phyloP scores from a whole-genome alignment of 1,284 basidiomycete species.

The Papiliotrema fonsecae region DNA sequence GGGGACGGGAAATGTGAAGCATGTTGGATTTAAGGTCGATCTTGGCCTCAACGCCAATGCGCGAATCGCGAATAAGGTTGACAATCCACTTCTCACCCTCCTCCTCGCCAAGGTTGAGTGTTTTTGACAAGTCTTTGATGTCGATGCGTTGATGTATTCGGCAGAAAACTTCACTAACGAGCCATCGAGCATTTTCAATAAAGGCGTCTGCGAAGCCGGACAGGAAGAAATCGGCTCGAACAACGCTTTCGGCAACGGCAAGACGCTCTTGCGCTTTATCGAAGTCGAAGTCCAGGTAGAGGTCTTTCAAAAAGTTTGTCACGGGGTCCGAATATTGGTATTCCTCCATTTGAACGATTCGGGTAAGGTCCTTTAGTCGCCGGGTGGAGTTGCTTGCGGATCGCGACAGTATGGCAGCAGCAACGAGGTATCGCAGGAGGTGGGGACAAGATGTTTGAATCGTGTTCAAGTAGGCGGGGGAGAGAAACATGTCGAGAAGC shows the following conservation, averaged over 20 bases:
- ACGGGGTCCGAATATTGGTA: slow-evolving; percentile 94
- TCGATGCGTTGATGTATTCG: slow-evolving; percentile 95
- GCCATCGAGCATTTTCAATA: slow-evolving; percentile 88
- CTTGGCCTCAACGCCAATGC: slow-evolving; percentile 92
- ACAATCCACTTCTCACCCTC: slow-evolving; percentile 99
- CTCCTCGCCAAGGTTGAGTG: slow-evolving; percentile 83
- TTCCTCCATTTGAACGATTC: slow-evolving; percentile 85
- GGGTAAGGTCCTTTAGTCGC: slow-evolving; percentile 78
- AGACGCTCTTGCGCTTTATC: slow-evolving; percentile 82
- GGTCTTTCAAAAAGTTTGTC: slow-evolving; percentile 85
- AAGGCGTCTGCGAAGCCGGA: slow-evolving; percentile 85
- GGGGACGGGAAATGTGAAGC: slow-evolving; percentile 88
- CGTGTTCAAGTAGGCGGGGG: slow-evolving; percentile 94
- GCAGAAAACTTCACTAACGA: slow-evolving; percentile 96
- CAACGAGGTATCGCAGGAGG: slow-evolving; percentile 90
- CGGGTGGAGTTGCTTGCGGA: slow-evolving; percentile 56
- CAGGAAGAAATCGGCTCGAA: slow-evolving; percentile 91
- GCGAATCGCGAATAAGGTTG: slow-evolving; percentile 93
- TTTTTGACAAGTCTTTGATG: slow-evolving; percentile 89
- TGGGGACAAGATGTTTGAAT: slow-evolving; percentile 95
- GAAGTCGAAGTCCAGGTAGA: slow-evolving; percentile 90
- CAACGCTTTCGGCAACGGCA: slow-evolving; percentile 71
- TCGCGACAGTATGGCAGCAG: slow-evolving; percentile 86
- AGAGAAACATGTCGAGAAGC: slow-evolving; percentile 92
- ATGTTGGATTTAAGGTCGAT: slow-evolving; percentile 97